Conservation (phyloP, 257 asterid genomes). For the Parsonsia alboflavescens region DNA sequence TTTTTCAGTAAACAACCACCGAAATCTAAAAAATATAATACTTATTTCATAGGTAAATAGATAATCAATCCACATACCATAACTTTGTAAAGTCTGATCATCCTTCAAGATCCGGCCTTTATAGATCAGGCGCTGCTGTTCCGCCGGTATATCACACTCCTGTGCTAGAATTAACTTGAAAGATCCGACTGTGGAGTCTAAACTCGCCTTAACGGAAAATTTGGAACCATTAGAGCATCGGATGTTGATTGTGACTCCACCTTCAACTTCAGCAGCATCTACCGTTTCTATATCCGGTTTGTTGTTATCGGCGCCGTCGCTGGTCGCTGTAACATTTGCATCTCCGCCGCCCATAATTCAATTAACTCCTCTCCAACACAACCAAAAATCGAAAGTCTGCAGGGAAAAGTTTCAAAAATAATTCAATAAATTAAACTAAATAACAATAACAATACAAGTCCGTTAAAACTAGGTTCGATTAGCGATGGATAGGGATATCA, state of each 20-base stretch:
- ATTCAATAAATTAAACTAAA: background rate
- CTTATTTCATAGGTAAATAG: background rate
- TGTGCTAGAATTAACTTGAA: slow-evolving; percentile 42
- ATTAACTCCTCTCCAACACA: background rate
- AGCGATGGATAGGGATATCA: background rate
- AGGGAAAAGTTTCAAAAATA: background rate
- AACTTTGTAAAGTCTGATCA: slow-evolving; percentile 53
- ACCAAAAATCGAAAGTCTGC: slow-evolving; percentile 1
- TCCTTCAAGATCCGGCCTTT: slow-evolving; percentile 66
- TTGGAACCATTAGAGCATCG: slow-evolving; percentile 48
- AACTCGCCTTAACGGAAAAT: slow-evolving; percentile 34
- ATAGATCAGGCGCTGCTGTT: slow-evolving; percentile 52
- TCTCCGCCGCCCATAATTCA: slow-evolving; percentile 47
- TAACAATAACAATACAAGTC: background rate
- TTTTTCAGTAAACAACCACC: too few species aligned
- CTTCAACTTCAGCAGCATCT: slow-evolving; percentile 21
- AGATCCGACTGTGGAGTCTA: slow-evolving; percentile 41
- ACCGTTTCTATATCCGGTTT: slow-evolving; percentile 1
- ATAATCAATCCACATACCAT: slow-evolving; percentile 14
- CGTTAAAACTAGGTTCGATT: background rate
- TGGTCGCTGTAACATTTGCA: slow-evolving; percentile 23
- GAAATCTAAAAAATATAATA: too few species aligned
- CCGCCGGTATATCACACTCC: slow-evolving; percentile 45
- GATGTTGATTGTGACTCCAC: slow-evolving; percentile 36
- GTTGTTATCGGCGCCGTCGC: slow-evolving; percentile 18